Evolutionary conservation across 306 rosid species (phyloP), one percentile per base, ranked within the genome.

Genomic region (Prunus kanzakura): DNA sequence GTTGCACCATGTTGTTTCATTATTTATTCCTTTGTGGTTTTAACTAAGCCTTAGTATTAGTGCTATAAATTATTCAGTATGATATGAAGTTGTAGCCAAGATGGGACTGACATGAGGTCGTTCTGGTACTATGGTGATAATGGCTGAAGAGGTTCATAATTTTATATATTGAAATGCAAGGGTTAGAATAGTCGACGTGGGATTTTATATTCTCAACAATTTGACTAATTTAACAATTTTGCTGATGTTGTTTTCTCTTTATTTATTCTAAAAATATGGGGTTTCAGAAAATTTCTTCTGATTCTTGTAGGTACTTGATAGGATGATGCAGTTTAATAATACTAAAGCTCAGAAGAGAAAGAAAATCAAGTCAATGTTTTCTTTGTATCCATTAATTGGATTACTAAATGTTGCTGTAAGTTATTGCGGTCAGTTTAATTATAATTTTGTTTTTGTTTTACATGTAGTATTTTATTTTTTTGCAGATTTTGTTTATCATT

Each of bases 321-420:
- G 88, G 88, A 90, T 95, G 97, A 80, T 95, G 78, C 79, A 43
- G 38, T 93, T 82, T 82, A 84, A 84, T 84, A 74, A 54, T 46
- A 76, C 65, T n/a, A 77, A 80, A 35, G 56, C 50, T 22, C 68
- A 32, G 43, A 78, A 30, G 15, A 74, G 67, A 69, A 77, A 25
- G 81, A 85, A 20, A 83, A 57, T 83, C 66, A 71, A 14, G 69
- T 11, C 9, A 12, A 56, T 86, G 83, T 83, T 85, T 69, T 81
- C 82, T 4, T 70, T 84, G 45, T 84, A 89, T 84, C 98, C 97
- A 71, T 88, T 94, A 77, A 69, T 80, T 81, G 93, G 90, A 80
- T 74, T 95, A 70, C 85, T 95, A 71, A 89, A 92, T 85, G 85
- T 86, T 75, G 97, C 96, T 78, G 98, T 95, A 88, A 90, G 98